Percentiles rank a stretch among this genome's conserved stretches.
phyloP scores from a whole-genome alignment of 2,329 filamentous ascomycete species.

The Capronia coronata region DNA sequence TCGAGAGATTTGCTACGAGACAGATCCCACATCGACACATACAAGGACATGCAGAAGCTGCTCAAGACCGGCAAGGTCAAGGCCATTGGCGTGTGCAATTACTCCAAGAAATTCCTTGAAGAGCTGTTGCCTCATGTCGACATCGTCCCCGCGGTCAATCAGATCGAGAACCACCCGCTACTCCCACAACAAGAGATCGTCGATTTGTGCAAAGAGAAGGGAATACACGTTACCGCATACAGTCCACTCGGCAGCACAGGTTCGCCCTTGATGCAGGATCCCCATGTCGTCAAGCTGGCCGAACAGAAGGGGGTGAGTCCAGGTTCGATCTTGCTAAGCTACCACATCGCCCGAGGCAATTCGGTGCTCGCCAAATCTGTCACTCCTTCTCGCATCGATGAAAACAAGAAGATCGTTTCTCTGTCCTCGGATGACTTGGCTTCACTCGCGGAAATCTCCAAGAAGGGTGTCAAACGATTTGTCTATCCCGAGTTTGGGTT shows the following conservation, averaged over 20 bases:
- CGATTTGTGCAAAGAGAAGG: slow-evolving; percentile 45
- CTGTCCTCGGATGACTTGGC: slow-evolving; percentile 36
- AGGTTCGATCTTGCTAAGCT: slow-evolving; percentile 39
- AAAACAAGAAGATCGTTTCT: slow-evolving; percentile 41
- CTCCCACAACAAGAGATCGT: slow-evolving; percentile 46
- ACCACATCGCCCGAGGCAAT: slow-evolving; percentile 33
- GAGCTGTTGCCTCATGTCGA: slow-evolving; percentile 41
- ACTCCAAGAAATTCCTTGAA: slow-evolving; percentile 45
- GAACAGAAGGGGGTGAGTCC: slow-evolving; percentile 37
- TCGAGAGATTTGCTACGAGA: slow-evolving; percentile 45
- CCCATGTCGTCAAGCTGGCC: slow-evolving; percentile 39
- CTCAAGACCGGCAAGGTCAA: slow-evolving; percentile 40
- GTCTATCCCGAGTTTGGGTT: slow-evolving; percentile 25
- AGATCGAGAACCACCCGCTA: slow-evolving; percentile 51
- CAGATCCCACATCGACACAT: slow-evolving; percentile 33
- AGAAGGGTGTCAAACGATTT: slow-evolving; percentile 20
- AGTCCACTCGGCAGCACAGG: slow-evolving; percentile 50
- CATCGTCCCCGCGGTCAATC: slow-evolving; percentile 45
- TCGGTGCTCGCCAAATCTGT: slow-evolving; percentile 36
- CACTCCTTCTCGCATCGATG: slow-evolving; percentile 38
- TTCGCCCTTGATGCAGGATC: slow-evolving; percentile 39
- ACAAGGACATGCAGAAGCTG: slow-evolving; percentile 47
- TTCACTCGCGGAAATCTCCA: slow-evolving; percentile 28
- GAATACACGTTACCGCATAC: slow-evolving; percentile 51
- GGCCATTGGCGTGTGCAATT: slow-evolving; percentile 50